Conservation (phyloP, 2,329 filamentous ascomycete genomes). For the Diplodia seriata region DNA sequence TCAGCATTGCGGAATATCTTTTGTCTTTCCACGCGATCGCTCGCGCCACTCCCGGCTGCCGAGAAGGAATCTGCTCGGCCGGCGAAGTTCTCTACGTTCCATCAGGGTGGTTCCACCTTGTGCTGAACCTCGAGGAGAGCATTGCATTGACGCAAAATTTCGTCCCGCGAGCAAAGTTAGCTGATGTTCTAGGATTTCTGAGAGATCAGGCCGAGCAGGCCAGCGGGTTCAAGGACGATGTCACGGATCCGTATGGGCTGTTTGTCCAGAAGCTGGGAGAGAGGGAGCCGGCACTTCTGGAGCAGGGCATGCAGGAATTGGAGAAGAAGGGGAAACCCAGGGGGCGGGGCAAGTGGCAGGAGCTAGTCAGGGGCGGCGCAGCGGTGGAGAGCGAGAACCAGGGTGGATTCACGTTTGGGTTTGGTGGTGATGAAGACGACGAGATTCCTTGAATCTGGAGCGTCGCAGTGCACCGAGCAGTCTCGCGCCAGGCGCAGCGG, state of each 20-base stretch:
- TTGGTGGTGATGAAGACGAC: constrained; percentile 62
- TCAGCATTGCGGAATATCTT: constrained; percentile 97
- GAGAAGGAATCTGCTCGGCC: constrained; percentile 81
- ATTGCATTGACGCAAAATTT: constrained; percentile 97
- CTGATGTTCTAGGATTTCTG: constrained; percentile 79
- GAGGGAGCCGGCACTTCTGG: constrained; percentile 68
- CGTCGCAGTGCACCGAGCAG: neutral
- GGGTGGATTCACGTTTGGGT: constrained; percentile 66
- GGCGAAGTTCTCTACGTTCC: constrained; percentile 94
- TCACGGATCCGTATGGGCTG: constrained; percentile 74
- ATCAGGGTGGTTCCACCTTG: constrained; percentile 95
- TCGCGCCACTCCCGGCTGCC: constrained; percentile 74
- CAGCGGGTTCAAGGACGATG: constrained; percentile 78
- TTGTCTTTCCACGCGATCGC: constrained; percentile 88
- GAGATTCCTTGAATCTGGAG: constrained; percentile 46
- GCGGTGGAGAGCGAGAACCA: constrained; percentile 52
- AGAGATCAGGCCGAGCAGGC: constrained; percentile 83
- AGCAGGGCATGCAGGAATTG: constrained; percentile 68
- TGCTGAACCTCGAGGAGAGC: constrained; percentile 83
- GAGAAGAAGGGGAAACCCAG: constrained; percentile 68
- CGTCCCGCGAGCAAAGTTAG: constrained; percentile 76
- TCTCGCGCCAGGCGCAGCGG: constrained; percentile 4
- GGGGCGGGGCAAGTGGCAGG: constrained; percentile 77
- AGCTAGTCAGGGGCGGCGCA: constrained; percentile 67
- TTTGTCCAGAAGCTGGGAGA: constrained; percentile 74